Evolutionary conservation across 1,284 basidiomycete genomes (phyloP).

Genomic region (Marasmius fiardii): DNA sequence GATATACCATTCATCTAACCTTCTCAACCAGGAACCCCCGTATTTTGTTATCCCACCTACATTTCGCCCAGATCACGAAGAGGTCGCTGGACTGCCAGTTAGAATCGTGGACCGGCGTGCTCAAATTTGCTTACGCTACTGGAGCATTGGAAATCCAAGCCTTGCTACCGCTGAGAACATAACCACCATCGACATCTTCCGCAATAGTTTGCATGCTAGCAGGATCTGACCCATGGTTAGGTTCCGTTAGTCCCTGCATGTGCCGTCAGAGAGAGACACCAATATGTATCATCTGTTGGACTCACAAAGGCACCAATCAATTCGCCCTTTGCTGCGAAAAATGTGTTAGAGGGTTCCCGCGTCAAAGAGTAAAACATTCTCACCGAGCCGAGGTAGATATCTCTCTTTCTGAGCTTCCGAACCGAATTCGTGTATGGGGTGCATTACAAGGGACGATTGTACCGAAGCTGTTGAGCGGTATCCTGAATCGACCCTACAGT

Average conservation of each 20-base stretch:
- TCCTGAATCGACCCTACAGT: slow-evolving; percentile 84
- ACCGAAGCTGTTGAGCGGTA: slow-evolving; percentile 96
- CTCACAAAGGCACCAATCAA: slow-evolving; percentile 90
- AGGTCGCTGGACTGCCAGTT: slow-evolving; percentile 52
- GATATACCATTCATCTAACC: slow-evolving; percentile 32
- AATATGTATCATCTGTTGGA: slow-evolving; percentile 13
- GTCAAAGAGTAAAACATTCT: slow-evolving; percentile 13
- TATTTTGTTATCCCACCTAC: slow-evolving; percentile 91
- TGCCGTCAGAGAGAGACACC: not conserved
- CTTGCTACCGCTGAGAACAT: slow-evolving; percentile 87
- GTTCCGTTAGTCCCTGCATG: slow-evolving; percentile 85
- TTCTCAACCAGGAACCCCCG: slow-evolving; percentile 94
- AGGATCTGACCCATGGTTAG: slow-evolving; percentile 95
- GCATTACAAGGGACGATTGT: slow-evolving; percentile 97
- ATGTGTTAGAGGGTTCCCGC: not conserved
- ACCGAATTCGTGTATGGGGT: slow-evolving; percentile 93
- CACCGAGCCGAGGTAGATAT: slow-evolving; percentile 83
- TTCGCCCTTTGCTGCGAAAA: slow-evolving; percentile 72
- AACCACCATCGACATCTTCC: slow-evolving; percentile 82
- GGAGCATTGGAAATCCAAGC: slow-evolving; percentile 97
- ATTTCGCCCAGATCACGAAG: slow-evolving; percentile 93
- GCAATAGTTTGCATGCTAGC: slow-evolving; percentile 93
- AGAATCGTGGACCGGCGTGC: not conserved
- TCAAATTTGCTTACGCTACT: slow-evolving; percentile 59
- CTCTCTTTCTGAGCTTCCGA: slow-evolving; percentile 88